Base-by-base conservation (phyloP, 352 stramenopile species). In the Globisporangium rhizosaccharum region DNA sequence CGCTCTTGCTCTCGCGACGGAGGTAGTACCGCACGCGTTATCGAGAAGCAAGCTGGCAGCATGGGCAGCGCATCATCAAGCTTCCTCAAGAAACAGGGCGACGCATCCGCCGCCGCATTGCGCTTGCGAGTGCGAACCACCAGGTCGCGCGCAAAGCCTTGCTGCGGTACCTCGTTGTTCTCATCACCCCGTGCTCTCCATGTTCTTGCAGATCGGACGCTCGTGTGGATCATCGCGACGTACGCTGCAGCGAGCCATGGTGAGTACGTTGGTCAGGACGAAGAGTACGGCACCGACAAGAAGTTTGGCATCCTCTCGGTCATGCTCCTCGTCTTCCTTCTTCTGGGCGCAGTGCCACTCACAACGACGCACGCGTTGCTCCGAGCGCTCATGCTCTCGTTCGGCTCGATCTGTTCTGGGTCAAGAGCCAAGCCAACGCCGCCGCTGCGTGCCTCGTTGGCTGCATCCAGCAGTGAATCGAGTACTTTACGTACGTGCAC, bases 111-210 rank as follows among this genome's bases (percentile, higher is more conserved):
- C 47, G 56, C 17, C 62, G 72, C 59, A 77, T 79, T 59, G 59
- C 72, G n/a, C 96, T 96, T 71, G 87, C 88, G 11, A 77, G 82
- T 2, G 76, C 85, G 14, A 96, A 95, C 63, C 69, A 97, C 37
- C 68, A 85, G 48, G 80, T 91, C 15, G 86, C 80, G 14, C 79
- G 90, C 55, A 79, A 71, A 11, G 84, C 87, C 12, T 71, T 97
- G 25, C 72, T 89, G 42, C 76, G 69, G 49, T 92, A 95, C 61
- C 71, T 69, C 17, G 82, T 87, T 18, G 76, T 94, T 52, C 61
- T 95, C 42, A 33, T 87, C 33, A 69, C 78, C 12, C 85, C 3
- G 82, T 93, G 17, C 20, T 83, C 23, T 83, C 80, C 51, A 74
- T 90, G 30, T 12, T 90, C 15, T 15, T 94, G 5, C 76, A 87